These are phyloP conservation scores for Russula abietina DNA, from an alignment of 768 basidiomycete genomes.

Conservation along the genomic window DNA sequence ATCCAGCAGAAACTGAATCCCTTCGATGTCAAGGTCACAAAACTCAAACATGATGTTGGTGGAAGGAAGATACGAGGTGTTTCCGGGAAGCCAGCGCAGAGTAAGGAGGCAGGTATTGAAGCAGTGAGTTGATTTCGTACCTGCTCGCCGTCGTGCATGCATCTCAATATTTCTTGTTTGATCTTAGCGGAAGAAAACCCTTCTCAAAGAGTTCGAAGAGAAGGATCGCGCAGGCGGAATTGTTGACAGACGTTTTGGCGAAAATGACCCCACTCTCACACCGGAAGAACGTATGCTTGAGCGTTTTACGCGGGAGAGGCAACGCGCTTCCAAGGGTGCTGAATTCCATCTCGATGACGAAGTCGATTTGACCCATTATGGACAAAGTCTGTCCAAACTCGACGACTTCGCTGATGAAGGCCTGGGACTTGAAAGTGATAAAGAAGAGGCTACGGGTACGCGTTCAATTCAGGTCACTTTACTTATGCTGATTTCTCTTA, in stretches of 20 bases:
- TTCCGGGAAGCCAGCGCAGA: conserved; percentile 75
- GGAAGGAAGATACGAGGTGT: conserved; percentile 82
- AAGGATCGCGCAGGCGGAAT: conserved; percentile 82
- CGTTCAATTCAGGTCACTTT: neutral
- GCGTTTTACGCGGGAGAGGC: conserved; percentile 88
- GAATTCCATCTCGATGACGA: conserved; percentile 91
- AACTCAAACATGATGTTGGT: conserved; percentile 88
- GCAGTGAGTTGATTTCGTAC: conserved; percentile 47
- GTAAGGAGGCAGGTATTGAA: conserved; percentile 86
- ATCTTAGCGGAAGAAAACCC: conserved; percentile 71
- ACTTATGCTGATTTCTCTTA: conserved; percentile 23
- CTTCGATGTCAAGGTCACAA: conserved; percentile 90
- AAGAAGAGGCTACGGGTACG: conserved; percentile 44
- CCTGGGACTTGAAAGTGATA: conserved; percentile 50
- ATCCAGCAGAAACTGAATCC: conserved; percentile 86
- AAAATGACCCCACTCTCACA: conserved; percentile 88
- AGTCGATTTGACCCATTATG: conserved; percentile 87
- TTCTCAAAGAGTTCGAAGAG: conserved; percentile 83
- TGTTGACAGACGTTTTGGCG: conserved; percentile 92
- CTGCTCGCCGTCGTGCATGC: neutral
- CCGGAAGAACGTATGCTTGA: conserved; percentile 96
- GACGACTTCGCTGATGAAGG: conserved; percentile 79
- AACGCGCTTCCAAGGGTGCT: conserved; percentile 65
- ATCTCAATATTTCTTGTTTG: conserved; percentile 11
- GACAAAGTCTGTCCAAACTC: conserved; percentile 76